These are phyloP conservation scores for Kluyveromyces lactis DNA, from an alignment of 805 yeast genomes.

Conservation along the genomic window DNA sequence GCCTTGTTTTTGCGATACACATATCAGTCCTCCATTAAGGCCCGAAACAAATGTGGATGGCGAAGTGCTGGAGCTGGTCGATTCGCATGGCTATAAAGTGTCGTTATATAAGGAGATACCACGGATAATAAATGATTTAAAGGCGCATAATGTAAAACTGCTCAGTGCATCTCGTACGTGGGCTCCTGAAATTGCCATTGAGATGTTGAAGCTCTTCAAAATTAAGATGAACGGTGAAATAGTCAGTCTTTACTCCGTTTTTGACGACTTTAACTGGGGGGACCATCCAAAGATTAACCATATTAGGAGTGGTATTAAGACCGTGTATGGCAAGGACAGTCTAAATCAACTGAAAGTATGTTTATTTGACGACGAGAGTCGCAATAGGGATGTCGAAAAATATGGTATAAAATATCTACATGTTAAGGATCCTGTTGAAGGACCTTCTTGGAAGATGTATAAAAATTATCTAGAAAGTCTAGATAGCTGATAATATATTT, in stretches of 20 bases:
- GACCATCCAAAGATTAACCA: conserved; percentile 50
- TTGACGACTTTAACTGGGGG: conserved; percentile 64
- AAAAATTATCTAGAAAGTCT: neutral
- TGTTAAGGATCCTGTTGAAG: conserved; percentile 34
- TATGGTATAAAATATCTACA: conserved; percentile 66
- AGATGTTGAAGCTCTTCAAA: conserved; percentile 45
- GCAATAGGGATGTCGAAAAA: conserved; percentile 67
- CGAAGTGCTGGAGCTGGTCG: conserved; percentile 24
- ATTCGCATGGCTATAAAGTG: conserved; percentile 42
- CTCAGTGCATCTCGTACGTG: conserved; percentile 75
- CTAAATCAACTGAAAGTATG: conserved; percentile 37
- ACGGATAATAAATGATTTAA: conserved; percentile 47
- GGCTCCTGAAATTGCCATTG: conserved; percentile 68
- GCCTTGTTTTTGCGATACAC: conserved; percentile 33
- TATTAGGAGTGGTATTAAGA: conserved; percentile 47
- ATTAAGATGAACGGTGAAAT: conserved; percentile 36
- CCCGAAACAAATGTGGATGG: conserved; percentile 20
- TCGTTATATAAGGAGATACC: conserved; percentile 63
- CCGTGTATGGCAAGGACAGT: conserved; percentile 40
- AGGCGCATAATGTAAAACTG: conserved; percentile 39
- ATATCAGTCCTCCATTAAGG: conserved; percentile 27
- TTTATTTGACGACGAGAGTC: conserved; percentile 69
- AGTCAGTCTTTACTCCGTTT: conserved; percentile 27
- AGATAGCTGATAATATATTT: no score
- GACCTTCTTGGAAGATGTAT: conserved; percentile 1